A percentile compares a stretch with the other conserved stretches of the same genome.
phyloP scores from a whole-genome alignment of 2,329 filamentous ascomycete genomes.

The Microthyrium microscopicum region DNA sequence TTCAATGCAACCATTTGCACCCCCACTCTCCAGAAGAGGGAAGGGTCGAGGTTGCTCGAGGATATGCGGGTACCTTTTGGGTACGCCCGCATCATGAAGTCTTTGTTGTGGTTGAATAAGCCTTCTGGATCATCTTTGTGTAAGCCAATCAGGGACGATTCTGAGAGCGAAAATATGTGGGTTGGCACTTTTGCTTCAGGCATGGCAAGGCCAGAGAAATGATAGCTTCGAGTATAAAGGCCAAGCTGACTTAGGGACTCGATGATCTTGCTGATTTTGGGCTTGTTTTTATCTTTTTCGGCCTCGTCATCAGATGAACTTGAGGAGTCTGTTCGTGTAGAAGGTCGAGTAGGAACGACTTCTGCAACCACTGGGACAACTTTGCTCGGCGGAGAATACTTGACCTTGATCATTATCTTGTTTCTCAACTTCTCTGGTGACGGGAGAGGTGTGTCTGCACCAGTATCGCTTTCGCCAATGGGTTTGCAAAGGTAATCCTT shows the following conservation, averaged over 20 bases:
- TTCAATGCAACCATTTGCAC: slow-evolving; percentile 86
- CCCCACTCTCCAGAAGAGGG: slow-evolving; percentile 71
- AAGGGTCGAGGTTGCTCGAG: slow-evolving; percentile 76
- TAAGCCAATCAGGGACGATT: slow-evolving; percentile 49
- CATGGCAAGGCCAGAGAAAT: slow-evolving; percentile 56
- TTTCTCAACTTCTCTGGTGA: slow-evolving; percentile 45
- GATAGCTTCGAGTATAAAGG: slow-evolving; percentile 74
- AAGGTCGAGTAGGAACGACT: too few relatives aligned
- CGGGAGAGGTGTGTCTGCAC: slow-evolving; percentile 43
- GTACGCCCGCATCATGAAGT: slow-evolving; percentile 75
- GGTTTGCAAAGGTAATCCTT: slow-evolving; percentile 53
- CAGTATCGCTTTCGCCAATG: slow-evolving; percentile 23
- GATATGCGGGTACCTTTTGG: slow-evolving; percentile 66
- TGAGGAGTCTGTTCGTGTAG: slow-evolving; percentile 15
- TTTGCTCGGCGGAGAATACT: slow-evolving; percentile 25
- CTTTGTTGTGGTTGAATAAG: slow-evolving; percentile 67
- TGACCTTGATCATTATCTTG: slow-evolving; percentile 52
- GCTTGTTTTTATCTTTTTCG: slow-evolving; percentile 11
- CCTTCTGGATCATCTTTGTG: slow-evolving; percentile 35
- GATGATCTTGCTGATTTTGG: slow-evolving; percentile 44
- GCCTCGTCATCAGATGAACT: slow-evolving; percentile 24
- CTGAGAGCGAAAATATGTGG: slow-evolving; percentile 49
- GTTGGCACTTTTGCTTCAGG: slow-evolving; percentile 39
- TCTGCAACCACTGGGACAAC: too few relatives aligned
- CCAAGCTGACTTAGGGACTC: slow-evolving; percentile 57